Conservation (phyloP, 345 rosid species). For the Dimocarpus longan region DNA sequence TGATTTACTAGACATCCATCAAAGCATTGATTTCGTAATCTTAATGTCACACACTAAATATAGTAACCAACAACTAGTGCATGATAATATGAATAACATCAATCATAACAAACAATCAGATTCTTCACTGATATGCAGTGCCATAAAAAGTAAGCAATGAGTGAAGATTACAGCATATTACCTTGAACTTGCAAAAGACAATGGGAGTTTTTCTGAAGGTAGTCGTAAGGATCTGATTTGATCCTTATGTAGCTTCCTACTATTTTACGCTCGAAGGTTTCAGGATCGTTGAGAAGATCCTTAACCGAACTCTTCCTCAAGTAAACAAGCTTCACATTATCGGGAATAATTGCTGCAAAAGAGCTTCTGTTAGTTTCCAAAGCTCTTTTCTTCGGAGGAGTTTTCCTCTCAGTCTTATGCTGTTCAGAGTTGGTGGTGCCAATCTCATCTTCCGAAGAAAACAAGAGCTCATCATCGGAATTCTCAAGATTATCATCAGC, state of each 20-base stretch:
- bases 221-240: constrained; percentile 72
- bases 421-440: background rate
- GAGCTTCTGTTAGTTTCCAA: constrained; percentile 43
- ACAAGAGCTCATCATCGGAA: constrained; percentile 48
- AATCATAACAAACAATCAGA: background rate
- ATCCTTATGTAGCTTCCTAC: constrained; percentile 72
- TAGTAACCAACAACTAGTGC: background rate
- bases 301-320: constrained; percentile 69
- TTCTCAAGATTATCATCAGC: constrained; percentile 54
- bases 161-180: constrained; percentile 27
- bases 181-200: constrained; percentile 77
- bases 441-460: constrained; percentile 47
- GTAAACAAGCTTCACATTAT: constrained; percentile 69
- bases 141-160: background rate
- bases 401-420: constrained; percentile 32
- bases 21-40: background rate
- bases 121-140: background rate
- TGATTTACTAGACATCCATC: background rate
- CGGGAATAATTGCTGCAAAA: constrained; percentile 66
- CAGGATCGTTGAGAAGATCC: constrained; percentile 50
- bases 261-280: constrained; percentile 55
- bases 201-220: constrained; percentile 64
- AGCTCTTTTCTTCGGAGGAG: constrained; percentile 30
- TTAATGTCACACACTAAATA: background rate
- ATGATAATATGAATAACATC: background rate